These are phyloP conservation scores for Exophiala sideris DNA, from an alignment of 2,329 filamentous ascomycete genomes.

Conservation along the genomic window DNA sequence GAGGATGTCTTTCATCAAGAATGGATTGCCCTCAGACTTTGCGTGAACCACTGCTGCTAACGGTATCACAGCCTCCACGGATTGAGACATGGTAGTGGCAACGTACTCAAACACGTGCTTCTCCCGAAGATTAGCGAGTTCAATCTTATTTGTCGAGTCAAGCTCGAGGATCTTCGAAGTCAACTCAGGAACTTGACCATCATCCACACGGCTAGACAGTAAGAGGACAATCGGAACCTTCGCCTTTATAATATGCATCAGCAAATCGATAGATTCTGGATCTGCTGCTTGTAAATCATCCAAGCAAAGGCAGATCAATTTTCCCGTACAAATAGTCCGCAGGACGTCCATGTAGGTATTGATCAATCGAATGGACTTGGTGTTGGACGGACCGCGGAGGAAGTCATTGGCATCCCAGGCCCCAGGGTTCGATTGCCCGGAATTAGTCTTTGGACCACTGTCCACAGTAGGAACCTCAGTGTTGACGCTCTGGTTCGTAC, in stretches of 20 bases:
- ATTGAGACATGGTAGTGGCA: constrained; percentile 71
- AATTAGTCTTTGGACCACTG: not conserved
- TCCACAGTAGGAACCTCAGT: constrained; percentile 25
- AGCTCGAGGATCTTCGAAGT: constrained; percentile 48
- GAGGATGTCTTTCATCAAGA: constrained; percentile 88
- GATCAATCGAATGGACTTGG: constrained; percentile 67
- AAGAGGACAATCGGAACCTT: constrained; percentile 80
- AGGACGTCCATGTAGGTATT: constrained; percentile 86
- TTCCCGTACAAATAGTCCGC: constrained; percentile 74
- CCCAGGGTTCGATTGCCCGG: constrained; percentile 1
- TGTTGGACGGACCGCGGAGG: constrained; percentile 40
- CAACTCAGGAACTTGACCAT: constrained; percentile 50
- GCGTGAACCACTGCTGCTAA: constrained; percentile 83
- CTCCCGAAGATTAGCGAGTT: constrained; percentile 70
- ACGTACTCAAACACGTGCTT: constrained; percentile 80
- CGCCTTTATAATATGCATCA: constrained; percentile 73
- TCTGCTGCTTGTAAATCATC: constrained; percentile 92
- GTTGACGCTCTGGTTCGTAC: constrained; percentile 20
- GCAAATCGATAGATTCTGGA: constrained; percentile 77
- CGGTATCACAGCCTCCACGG: constrained; percentile 68
- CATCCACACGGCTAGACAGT: constrained; percentile 69
- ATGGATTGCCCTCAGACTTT: constrained; percentile 83
- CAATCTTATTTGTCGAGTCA: constrained; percentile 62
- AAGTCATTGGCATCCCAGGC: constrained; percentile 30
- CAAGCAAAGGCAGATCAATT: constrained; percentile 82